phyloP scores from a whole-genome alignment of 257 asterid species.

The Anisodus acutangulus region DNA sequence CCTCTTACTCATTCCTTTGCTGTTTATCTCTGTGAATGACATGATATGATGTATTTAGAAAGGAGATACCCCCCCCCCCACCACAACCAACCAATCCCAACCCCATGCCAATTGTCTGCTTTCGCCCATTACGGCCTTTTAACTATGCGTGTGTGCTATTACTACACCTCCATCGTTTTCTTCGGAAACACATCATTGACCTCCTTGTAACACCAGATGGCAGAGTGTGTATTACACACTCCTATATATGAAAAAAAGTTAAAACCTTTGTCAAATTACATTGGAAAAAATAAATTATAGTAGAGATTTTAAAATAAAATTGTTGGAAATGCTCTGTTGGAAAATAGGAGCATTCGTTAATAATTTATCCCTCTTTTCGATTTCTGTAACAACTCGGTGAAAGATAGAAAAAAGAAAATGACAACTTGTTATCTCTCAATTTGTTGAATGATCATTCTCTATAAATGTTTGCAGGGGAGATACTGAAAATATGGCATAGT shows the following conservation, averaged over 20 bases:
- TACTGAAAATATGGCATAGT: not conserved
- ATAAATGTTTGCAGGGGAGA: not conserved
- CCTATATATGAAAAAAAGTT: no score
- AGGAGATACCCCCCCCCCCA: conserved; percentile 35
- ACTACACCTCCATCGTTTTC: not conserved
- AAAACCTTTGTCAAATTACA: no score
- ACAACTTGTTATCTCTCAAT: not conserved
- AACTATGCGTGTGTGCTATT: not conserved
- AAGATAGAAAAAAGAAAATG: no score
- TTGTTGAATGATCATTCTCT: not conserved
- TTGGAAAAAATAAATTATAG: no score
- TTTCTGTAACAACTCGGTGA: no score
- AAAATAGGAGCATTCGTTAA: no score
- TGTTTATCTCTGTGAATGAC: conserved; percentile 14
- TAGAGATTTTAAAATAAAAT: no score
- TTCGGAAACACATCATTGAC: not conserved
- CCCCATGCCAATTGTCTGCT: not conserved
- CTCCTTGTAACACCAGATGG: no score
- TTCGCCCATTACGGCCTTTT: not conserved
- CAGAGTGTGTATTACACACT: no score
- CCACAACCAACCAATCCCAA: conserved; percentile 34
- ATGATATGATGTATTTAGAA: conserved; percentile 7
- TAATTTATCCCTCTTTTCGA: not conserved
- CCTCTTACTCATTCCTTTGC: not conserved
- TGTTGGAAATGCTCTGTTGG: no score